Base-by-base conservation (phyloP, 768 basidiomycete genomes). In the Leccinellum luteum region DNA sequence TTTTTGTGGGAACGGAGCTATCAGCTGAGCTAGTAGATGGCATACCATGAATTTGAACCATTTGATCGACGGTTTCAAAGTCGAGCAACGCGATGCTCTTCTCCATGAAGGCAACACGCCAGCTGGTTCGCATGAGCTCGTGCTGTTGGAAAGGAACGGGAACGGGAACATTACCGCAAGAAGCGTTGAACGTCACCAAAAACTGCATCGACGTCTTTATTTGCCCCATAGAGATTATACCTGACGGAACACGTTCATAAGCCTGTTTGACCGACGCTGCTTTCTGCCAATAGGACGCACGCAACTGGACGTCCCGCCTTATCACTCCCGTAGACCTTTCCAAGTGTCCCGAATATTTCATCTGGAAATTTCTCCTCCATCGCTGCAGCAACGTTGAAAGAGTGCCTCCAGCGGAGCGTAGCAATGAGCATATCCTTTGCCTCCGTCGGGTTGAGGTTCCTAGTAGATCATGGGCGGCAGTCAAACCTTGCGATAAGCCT, bases 61-160 rank as follows among this genome's bases (percentile, higher is more conserved):
- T 84, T 66, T 87, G 85, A 65, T 90, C 90, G 17, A 85, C 73
- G n/a, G 78, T 85, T 57, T 78, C 80, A 63, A 93, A 92, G 69
- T 93, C 86, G 52, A 93, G 77, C 21, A 78, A 66, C 19, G 75
- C 66, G 43, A 91, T 77, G 55, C 81, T 81, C 65, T 80, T 75
- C 69, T 93, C 91, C 82, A 91, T 90, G 51, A 92, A 78, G 28
- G 82, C 82, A 48, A 93, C 81, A 43, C 90, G 85, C 91, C 91
- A 93, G 50, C 89, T 89, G 60, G 23, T 41, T 41, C 13, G 14
- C 30, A 41, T 65, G 28, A 64, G 64, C 8, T n/a, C 13, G 9
- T 15, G 3, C 44, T 63, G 10, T 4, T 45, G 21, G 44, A 6
- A 47, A 32, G 28, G 32, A 27, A 10, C 1, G 47, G 32, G 30